Evolutionary conservation across 441 rosid genomes (phyloP).

Genomic region (Macaranga tanarius): DNA sequence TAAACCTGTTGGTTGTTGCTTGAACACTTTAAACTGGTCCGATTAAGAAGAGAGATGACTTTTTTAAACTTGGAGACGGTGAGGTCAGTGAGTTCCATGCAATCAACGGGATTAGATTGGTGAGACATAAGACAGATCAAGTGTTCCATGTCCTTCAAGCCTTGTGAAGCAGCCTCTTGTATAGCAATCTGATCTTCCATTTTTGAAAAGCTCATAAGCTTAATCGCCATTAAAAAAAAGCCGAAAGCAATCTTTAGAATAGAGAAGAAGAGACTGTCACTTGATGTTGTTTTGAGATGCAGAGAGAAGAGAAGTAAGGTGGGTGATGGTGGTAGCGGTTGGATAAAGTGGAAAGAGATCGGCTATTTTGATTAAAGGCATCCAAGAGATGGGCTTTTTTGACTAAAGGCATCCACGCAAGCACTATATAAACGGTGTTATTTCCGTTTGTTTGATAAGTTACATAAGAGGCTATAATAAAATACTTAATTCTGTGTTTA

Average conservation of each 20-base stretch:
- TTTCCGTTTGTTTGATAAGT: too few relatives aligned
- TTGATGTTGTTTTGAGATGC: not conserved
- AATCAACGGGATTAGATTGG: slow-evolving; percentile 46
- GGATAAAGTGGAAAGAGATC: too few relatives aligned
- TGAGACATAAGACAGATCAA: slow-evolving; percentile 64
- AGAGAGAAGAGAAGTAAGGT: slow-evolving; percentile 18
- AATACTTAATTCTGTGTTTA: too few relatives aligned
- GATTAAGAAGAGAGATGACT: slow-evolving; percentile 68
- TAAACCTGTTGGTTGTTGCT: too few relatives aligned
- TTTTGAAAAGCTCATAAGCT: slow-evolving; percentile 58
- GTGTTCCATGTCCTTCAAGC: slow-evolving; percentile 78
- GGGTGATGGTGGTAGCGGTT: too few relatives aligned
- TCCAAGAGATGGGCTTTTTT: too few relatives aligned
- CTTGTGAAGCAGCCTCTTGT: slow-evolving; percentile 82
- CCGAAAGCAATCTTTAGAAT: too few relatives aligned
- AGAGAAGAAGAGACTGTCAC: not conserved
- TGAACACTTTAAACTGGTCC: too few relatives aligned
- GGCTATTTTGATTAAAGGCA: too few relatives aligned
- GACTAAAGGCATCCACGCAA: too few relatives aligned
- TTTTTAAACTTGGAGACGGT: slow-evolving; percentile 80
- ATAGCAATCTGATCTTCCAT: slow-evolving; percentile 75
- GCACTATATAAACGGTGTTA: too few relatives aligned
- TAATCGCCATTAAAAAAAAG: slow-evolving; percentile 44
- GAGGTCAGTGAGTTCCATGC: slow-evolving; percentile 57
- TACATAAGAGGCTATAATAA: too few relatives aligned